phyloP scores from a whole-genome alignment of 208 protist species.

The Leishmania tarentolae region DNA sequence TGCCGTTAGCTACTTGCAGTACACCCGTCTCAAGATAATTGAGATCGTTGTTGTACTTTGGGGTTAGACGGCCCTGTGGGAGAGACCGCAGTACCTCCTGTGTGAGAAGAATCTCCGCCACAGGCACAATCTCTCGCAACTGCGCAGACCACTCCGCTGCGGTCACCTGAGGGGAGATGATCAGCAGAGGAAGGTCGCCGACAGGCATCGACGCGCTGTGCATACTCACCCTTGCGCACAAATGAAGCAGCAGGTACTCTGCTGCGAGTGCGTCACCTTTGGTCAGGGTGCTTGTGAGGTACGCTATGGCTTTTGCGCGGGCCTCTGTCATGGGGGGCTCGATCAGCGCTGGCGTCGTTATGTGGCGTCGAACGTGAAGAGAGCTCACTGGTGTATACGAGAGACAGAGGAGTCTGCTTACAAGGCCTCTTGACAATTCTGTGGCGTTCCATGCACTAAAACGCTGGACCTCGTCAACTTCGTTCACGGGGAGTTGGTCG shows the following conservation, averaged over 20 bases:
- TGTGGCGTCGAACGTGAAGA: slow-evolving; percentile 4
- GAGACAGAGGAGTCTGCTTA: slow-evolving; percentile 53
- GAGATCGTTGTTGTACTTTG: slow-evolving; percentile 44
- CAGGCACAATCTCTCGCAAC: slow-evolving; percentile 49
- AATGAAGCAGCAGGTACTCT: slow-evolving; percentile 78
- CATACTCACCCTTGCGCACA: slow-evolving; percentile 50
- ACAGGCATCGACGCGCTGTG: slow-evolving; percentile 60
- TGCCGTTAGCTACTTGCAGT: slow-evolving; percentile 83
- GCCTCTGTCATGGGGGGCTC: slow-evolving; percentile 1
- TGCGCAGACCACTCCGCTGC: slow-evolving; percentile 43
- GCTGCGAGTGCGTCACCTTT: slow-evolving; percentile 58
- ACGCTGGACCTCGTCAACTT: slow-evolving; percentile 46
- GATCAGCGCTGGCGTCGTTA: neutral
- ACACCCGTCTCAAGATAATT: slow-evolving; percentile 73
- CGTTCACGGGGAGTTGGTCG: slow-evolving; percentile 24
- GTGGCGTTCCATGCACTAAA: slow-evolving; percentile 65
- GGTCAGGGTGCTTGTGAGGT: slow-evolving; percentile 43
- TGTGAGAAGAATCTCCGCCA: slow-evolving; percentile 55
- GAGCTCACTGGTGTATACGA: slow-evolving; percentile 26
- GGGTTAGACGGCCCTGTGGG: slow-evolving; percentile 24
- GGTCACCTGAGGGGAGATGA: slow-evolving; percentile 33
- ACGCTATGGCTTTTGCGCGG: slow-evolving; percentile 5
- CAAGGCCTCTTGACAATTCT: slow-evolving; percentile 40
- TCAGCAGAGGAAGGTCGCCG: slow-evolving; percentile 79
- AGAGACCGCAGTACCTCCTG: slow-evolving; percentile 18